Evolutionary conservation across 1,284 basidiomycete genomes (phyloP).

Genomic region (Ustanciosporium gigantosporum): DNA sequence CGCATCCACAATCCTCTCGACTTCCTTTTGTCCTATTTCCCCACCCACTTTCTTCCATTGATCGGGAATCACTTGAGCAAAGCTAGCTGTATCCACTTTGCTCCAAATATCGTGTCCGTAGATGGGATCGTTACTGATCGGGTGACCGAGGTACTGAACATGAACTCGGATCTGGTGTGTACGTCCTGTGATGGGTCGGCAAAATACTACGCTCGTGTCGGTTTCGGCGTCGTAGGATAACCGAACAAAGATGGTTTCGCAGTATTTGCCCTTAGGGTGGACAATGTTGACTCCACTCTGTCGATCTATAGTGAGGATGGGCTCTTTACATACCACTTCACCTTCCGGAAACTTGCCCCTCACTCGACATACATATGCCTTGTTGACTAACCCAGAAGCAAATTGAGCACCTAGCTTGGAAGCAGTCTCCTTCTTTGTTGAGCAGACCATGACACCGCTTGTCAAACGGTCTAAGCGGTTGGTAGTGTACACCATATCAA

Average conservation of each 20-base stretch:
- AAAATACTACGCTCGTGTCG: constrained; percentile 85
- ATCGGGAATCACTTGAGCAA: constrained; percentile 45
- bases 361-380: constrained; percentile 52
- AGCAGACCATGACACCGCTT: constrained; percentile 93
- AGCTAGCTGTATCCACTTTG: constrained; percentile 38
- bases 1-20: constrained; percentile 54
- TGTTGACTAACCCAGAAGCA: constrained; percentile 72
- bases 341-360: constrained; percentile 65
- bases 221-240: constrained; percentile 81
- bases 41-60: constrained; percentile 54
- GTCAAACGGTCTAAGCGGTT: constrained; percentile 94
- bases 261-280: constrained; percentile 61
- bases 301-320: constrained; percentile 86
- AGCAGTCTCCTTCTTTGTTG: constrained; percentile 75
- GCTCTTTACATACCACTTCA: constrained; percentile 80
- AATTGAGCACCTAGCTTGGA: constrained; percentile 66
- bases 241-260: constrained; percentile 85
- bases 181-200: constrained; percentile 66
- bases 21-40: constrained; percentile 47
- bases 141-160: constrained; percentile 88
- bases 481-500: constrained; percentile 81
- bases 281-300: constrained; percentile 95
- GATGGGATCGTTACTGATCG: constrained; percentile 71
- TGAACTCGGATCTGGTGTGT: constrained; percentile 96
- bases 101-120: constrained; percentile 60